A percentile compares a stretch with the other conserved stretches of the same genome.
Conservation (phyloP, 495 filamentous ascomycete species). For the Pyronema domesticum region DNA sequence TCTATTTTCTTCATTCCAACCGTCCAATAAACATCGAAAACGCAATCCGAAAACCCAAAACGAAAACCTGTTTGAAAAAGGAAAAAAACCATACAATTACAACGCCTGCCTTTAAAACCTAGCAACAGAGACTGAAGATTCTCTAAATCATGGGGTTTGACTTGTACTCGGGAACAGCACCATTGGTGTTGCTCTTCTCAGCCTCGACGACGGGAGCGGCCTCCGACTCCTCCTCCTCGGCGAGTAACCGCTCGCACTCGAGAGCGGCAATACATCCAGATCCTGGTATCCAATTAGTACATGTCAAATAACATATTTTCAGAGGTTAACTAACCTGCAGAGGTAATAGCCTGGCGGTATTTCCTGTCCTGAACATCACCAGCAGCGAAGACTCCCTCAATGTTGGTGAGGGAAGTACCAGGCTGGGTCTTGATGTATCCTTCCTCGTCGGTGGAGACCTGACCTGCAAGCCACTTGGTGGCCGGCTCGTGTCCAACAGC, state of each 20-base stretch:
- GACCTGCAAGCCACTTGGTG: constrained; percentile 66
- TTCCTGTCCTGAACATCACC: constrained; percentile 98
- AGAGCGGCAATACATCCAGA: constrained; percentile 88
- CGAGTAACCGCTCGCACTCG: constrained; percentile 80
- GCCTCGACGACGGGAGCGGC: constrained; percentile 25
- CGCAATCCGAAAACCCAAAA: no score
- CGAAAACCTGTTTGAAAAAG: no score
- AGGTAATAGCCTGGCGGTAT: constrained; percentile 94
- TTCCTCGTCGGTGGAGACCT: constrained; percentile 71
- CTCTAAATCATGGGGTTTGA: constrained; percentile 23
- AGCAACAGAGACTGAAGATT: not conserved
- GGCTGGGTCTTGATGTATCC: constrained; percentile 76
- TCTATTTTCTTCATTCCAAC: no score
- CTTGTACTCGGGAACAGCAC: constrained; percentile 23
- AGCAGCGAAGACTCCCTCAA: constrained; percentile 87
- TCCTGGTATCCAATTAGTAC: constrained; percentile 35
- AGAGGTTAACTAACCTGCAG: constrained; percentile 53
- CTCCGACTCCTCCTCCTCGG: constrained; percentile 46
- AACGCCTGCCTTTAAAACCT: no score
- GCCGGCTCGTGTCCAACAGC: constrained; percentile 94
- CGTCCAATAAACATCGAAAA: no score
- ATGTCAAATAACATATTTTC: not conserved
- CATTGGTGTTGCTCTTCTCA: constrained; percentile 32
- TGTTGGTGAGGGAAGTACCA: constrained; percentile 70
- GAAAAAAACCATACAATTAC: no score